Evolutionary conservation across 208 protist species (phyloP).

Genomic region (Jaenimonas drosophilae): DNA sequence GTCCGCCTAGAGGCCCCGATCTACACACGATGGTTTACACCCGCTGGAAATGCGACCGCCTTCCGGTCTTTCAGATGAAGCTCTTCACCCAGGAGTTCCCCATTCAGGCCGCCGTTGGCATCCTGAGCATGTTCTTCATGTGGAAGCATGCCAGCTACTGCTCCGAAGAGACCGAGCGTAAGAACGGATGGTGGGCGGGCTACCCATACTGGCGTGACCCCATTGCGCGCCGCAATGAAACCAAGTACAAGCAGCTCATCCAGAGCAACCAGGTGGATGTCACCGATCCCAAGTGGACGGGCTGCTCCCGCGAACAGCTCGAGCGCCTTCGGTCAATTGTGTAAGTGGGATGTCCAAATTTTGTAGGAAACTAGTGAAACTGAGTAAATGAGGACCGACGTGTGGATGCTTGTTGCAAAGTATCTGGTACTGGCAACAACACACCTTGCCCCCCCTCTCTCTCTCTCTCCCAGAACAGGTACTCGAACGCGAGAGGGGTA

Average conservation of each 20-base stretch:
- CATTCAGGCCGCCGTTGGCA: slow-evolving; percentile 45
- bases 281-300: slow-evolving; percentile 86
- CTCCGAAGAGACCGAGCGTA: slow-evolving; percentile 87
- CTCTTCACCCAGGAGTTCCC: slow-evolving; percentile 84
- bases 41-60: slow-evolving; percentile 88
- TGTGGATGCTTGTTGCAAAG: too few species aligned
- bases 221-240: slow-evolving; percentile 81
- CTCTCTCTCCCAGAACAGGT: too few species aligned
- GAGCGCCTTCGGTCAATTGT: slow-evolving; percentile 49
- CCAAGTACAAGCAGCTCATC: slow-evolving; percentile 81
- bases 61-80: slow-evolving; percentile 76
- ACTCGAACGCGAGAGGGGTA: too few species aligned
- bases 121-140: slow-evolving; percentile 64
- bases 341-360: slow-evolving; percentile 11
- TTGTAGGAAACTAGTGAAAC: neutral
- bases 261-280: slow-evolving; percentile 84
- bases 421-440: too few species aligned
- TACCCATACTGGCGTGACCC: slow-evolving; percentile 90
- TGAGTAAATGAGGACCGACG: neutral
- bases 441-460: too few species aligned
- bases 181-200: slow-evolving; percentile 78
- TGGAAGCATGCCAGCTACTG: slow-evolving; percentile 79
- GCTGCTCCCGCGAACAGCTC: slow-evolving; percentile 71
- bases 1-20: neutral
- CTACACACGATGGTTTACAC: slow-evolving; percentile 78